Conservation (phyloP, 768 basidiomycete genomes). For the Mycena indigotica region DNA sequence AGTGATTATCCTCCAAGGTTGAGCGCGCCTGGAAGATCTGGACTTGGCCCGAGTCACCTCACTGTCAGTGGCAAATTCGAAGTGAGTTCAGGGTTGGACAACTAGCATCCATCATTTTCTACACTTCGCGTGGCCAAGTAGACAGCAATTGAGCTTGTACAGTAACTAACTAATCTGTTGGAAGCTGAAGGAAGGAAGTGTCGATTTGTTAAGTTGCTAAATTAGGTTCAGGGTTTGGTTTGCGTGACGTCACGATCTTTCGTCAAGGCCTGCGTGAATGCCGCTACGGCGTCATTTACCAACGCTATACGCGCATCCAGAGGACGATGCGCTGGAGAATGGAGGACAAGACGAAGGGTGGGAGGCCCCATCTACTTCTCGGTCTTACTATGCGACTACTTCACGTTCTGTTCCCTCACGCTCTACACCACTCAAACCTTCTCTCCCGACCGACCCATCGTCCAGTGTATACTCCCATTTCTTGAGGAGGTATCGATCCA, state of each 20-base stretch:
- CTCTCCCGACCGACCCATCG: slow-evolving; percentile 30
- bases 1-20: too few species aligned
- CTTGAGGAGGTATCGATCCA: slow-evolving; percentile 74
- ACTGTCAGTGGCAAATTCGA: too few species aligned
- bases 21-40: too few species aligned
- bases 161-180: too few species aligned
- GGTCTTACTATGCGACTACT: slow-evolving; percentile 36
- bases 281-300: slow-evolving; percentile 61
- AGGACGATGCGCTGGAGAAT: slow-evolving; percentile 48
- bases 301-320: slow-evolving; percentile 66
- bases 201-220: too few species aligned
- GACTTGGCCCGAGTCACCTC: too few species aligned
- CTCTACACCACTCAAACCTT: slow-evolving; percentile 27
- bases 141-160: too few species aligned
- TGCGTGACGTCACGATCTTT: slow-evolving; percentile 1
- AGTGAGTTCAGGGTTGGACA: too few species aligned
- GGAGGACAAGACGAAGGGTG: slow-evolving; percentile 53
- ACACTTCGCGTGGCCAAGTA: too few species aligned
- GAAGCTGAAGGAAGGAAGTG: too few species aligned
- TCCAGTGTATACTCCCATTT: slow-evolving; percentile 80
- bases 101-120: too few species aligned
- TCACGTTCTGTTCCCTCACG: slow-evolving; percentile 32
- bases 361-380: slow-evolving; percentile 38
- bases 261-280: not conserved
- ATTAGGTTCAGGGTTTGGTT: too few species aligned